Evolutionary conservation across 345 rosid genomes (phyloP).

Genomic region (Gossypium longicalyx): DNA sequence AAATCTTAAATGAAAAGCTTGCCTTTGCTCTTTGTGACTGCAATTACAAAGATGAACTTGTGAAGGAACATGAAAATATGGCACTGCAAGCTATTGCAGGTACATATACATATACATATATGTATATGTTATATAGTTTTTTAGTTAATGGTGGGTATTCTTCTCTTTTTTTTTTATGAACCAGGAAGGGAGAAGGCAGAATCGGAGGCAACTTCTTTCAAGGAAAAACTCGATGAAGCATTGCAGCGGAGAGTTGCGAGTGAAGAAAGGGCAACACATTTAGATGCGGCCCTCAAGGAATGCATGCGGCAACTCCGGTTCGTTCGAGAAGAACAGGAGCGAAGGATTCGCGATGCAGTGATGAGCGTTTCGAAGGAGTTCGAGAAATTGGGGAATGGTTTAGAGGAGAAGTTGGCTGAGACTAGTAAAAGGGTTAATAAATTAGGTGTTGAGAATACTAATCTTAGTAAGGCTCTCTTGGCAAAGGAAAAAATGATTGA

Average conservation of each 20-base stretch:
- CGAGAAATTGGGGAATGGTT: constrained; percentile 35
- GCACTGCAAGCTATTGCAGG: constrained; percentile 59
- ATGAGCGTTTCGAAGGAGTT: constrained; percentile 55
- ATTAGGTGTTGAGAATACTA: constrained; percentile 51
- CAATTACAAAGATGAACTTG: constrained; percentile 45
- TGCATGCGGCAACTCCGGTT: constrained; percentile 74
- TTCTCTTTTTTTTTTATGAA: neutral
- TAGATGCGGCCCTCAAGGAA: constrained; percentile 75
- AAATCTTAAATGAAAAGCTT: constrained; percentile 47
- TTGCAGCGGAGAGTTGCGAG: constrained; percentile 42
- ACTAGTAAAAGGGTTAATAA: constrained; percentile 44
- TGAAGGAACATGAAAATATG: constrained; percentile 45
- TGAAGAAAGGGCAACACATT: constrained; percentile 50
- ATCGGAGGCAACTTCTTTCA: constrained; percentile 46
- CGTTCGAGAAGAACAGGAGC: constrained; percentile 81
- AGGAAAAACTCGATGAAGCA: constrained; percentile 54
- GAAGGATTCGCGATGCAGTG: constrained; percentile 71
- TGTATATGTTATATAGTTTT: neutral
- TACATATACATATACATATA: constrained; percentile 14
- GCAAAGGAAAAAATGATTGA: constrained; percentile 52
- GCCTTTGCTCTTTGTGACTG: constrained; percentile 44
- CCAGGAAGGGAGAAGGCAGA: constrained; percentile 66
- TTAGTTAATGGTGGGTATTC: neutral
- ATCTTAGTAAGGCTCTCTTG: constrained; percentile 54
- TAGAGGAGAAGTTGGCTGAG: constrained; percentile 55